Base-by-base conservation (phyloP, 495 filamentous ascomycete species). In the Sporormia fimetaria region DNA sequence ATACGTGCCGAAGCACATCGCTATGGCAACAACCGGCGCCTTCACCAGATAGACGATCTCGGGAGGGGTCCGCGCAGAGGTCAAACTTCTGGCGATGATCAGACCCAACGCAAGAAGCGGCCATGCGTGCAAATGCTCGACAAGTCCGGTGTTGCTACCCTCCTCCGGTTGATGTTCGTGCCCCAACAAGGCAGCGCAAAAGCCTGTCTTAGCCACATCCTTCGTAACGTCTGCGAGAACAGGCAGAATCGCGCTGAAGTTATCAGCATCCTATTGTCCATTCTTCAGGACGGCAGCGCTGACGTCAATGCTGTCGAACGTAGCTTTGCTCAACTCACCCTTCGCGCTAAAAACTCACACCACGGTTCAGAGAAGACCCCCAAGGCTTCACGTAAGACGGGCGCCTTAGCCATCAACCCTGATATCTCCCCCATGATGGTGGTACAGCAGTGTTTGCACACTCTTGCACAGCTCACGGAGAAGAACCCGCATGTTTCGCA, bases 121-220 rank as follows among this genome's bases (percentile, higher is more conserved):
- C 79, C 82, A 16, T 80, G 85, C 35, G 78, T 94, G 21, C 90
- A 99, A 61, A 93, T 96, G 79, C 74, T 96, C 4, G 92, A 99
- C 63, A 95, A 93, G 58, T 71, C 87, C 39, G 90, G 90, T 18
- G 77, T 99, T 57, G 90, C 92, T 16, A 95, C 90, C 8, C 63
- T 99, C 6, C 71, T 99, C 23, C 83, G 90, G 11, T 69, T 99
- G 9, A 94, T 99, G 88, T 99, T 99, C 57, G 80, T 95, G 45
- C 80, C 83, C 29, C 83, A 93, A 46, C 81, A 87, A 38, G 82
- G 81, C 22, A 86, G 76, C 42, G 79, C 83, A 24, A 81, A 84
- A 43, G 73, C 72, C 37, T 81, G 80, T 21, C 69, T 99, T 12
- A 82, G 87, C 52, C 77, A 81, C 32, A 81, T 96, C 42, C 77